Percentiles rank a stretch among this genome's conserved stretches.
Evolutionary conservation across 2,329 filamentous ascomycete genomes (phyloP).

Genomic region (Diaporthe caulivora): DNA sequence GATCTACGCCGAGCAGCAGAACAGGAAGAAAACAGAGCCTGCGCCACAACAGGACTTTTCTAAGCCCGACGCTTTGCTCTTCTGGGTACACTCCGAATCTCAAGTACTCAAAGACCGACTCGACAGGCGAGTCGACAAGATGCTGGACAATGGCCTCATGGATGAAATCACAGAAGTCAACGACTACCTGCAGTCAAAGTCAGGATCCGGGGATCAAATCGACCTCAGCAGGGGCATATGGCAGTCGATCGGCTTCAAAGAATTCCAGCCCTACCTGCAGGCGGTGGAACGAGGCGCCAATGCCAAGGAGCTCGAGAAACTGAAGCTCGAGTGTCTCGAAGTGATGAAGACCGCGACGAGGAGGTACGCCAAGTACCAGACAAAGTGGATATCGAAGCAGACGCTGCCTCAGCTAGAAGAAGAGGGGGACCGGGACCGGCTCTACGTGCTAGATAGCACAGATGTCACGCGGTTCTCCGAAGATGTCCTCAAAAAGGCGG

Average conservation of each 20-base stretch:
- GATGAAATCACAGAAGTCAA: conserved; percentile 63
- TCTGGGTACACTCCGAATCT: conserved; percentile 87
- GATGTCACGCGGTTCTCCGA: conserved; percentile 72
- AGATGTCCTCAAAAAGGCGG: conserved; percentile 75
- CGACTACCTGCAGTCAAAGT: conserved; percentile 50
- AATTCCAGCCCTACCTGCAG: conserved; percentile 80
- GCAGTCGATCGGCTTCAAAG: conserved; percentile 97
- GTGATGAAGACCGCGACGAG: conserved; percentile 85
- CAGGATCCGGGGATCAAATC: conserved; percentile 62
- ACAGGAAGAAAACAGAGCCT: conserved; percentile 46
- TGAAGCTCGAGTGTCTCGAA: conserved; percentile 74
- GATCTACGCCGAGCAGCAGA: conserved; percentile 83
- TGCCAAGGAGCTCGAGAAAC: conserved; percentile 60
- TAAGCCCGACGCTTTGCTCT: conserved; percentile 70
- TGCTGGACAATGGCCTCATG: conserved; percentile 73
- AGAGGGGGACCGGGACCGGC: conserved; percentile 63
- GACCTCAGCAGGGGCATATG: conserved; percentile 89
- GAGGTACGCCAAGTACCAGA: conserved; percentile 87
- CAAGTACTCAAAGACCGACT: conserved; percentile 78
- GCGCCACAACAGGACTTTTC: conserved; percentile 43
- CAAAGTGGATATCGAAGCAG: conserved; percentile 89
- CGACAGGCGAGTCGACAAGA: conserved; percentile 83
- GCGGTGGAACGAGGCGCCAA: conserved; percentile 53
- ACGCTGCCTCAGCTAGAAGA: conserved; percentile 77
- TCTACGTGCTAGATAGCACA: conserved; percentile 88